Conservation (phyloP, 208 protist species). For the Acanthamoeba triangularis region DNA sequence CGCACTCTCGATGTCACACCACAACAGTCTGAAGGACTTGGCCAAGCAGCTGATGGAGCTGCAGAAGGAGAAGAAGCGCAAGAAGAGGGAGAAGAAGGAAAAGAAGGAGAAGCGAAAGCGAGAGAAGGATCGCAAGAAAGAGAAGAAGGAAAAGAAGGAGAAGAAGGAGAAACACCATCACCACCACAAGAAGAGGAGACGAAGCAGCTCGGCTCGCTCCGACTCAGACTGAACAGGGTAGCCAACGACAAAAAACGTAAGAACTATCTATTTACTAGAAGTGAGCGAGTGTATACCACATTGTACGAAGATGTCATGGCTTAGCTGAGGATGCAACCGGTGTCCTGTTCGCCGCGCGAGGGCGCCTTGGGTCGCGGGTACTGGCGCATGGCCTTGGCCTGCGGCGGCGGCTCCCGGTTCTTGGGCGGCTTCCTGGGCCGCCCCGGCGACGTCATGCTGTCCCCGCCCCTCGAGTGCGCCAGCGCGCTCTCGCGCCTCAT, state of each 20-base stretch:
- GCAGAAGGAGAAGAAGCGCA: conserved; percentile 19
- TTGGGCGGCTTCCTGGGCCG: not conserved
- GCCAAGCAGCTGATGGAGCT: conserved; percentile 7
- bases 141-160: conserved; percentile 4
- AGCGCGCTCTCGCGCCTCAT: conserved; percentile 30
- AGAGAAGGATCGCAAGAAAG: conserved; percentile 8
- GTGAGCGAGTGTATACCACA: too few relatives aligned
- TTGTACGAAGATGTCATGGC: too few relatives aligned
- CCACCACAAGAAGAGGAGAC: not conserved
- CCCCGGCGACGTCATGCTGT: not conserved
- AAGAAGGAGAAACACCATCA: not conserved
- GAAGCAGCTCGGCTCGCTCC: not conserved
- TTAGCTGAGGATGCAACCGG: not conserved
- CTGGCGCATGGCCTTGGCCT: not conserved
- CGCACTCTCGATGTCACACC: too few relatives aligned
- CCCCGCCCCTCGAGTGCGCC: not conserved
- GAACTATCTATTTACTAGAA: too few relatives aligned
- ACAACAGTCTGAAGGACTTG: not conserved
- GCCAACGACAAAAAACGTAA: too few relatives aligned
- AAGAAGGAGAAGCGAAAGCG: not conserved
- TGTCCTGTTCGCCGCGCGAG: not conserved
- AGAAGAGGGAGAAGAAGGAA: not conserved
- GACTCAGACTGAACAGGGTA: too few relatives aligned
- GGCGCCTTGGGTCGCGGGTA: not conserved
- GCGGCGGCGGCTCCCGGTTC: not conserved